Percentiles rank a stretch among this genome's conserved stretches.
These are phyloP conservation scores for Helotiales sp. DNA, from an alignment of 2,329 filamentous ascomycete genomes.

Conservation along the genomic window DNA sequence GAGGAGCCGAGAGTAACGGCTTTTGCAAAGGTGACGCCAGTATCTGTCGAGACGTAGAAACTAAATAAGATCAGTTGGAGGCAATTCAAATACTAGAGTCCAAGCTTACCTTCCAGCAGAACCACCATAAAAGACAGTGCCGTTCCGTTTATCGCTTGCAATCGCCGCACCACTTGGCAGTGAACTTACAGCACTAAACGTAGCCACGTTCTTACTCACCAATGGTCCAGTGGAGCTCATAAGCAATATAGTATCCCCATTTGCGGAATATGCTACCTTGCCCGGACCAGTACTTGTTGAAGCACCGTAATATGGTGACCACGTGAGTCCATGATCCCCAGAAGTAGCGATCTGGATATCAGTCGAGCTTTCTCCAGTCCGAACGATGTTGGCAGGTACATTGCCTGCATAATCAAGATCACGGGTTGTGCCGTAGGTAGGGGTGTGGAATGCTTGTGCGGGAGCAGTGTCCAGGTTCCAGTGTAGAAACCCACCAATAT, in stretches of 20 bases:
- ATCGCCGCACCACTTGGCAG: constrained; percentile 47
- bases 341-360: constrained; percentile 19
- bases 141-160: constrained; percentile 49
- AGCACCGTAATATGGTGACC: constrained; percentile 18
- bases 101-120: constrained; percentile 9
- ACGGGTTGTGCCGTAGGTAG: constrained; percentile 20
- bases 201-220: constrained; percentile 25
- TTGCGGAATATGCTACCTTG: constrained; percentile 20
- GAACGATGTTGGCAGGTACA: constrained; percentile 16
- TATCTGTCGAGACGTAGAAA: constrained; percentile 53
- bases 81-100: no score
- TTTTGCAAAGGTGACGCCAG: constrained; percentile 45
- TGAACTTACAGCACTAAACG: constrained; percentile 45
- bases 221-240: constrained; percentile 14
- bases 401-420: constrained; percentile 32
- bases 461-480: constrained; percentile 17
- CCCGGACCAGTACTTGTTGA: constrained; percentile 12
- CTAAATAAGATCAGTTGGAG: constrained; percentile 3
- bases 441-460: constrained; percentile 13
- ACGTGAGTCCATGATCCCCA: constrained; percentile 14
- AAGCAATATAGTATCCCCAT: constrained; percentile 17
- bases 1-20: constrained; percentile 9
- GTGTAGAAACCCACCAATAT: constrained; percentile 29
- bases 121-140: constrained; percentile 21
- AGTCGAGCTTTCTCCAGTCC: constrained; percentile 15